Evolutionary conservation across 1,139 yeast species (phyloP), one percentile per base, ranked within the genome.

Genomic region (Pichia sp.): DNA sequence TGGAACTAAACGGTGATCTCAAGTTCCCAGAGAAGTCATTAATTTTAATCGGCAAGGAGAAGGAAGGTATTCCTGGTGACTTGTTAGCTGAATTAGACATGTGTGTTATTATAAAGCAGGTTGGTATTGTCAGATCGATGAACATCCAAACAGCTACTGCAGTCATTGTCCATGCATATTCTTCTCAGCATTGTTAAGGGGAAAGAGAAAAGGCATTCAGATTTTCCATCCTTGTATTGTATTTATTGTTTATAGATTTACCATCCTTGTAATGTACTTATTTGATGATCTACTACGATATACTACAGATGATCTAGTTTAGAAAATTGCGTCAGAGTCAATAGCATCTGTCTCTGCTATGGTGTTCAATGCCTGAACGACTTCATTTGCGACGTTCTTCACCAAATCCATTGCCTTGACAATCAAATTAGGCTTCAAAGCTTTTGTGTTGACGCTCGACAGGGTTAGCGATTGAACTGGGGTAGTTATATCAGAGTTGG

Each of bases 81-180:
- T 62, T 87, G 27, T 63, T 88, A 34, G 82, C 86, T 1, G 94
- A 84, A 53, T 64, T 88, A 25, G 96, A 88, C 55, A 65, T 79
- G 50, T 87, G 96, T 56, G 77, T 88, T 21, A 96, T 87, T 53
- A 88, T 88, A 51, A 84, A 86, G 53, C 97, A 88, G 55, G 82
- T 78, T 24, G 97, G 97, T 11, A 88, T 87, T 16, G 77, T 88
- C 31, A 69, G 97, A 48, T 85, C 95, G 3, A 87, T 88, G 97
- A 88, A 88, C 54, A 87, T 88, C 44, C 97, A 88, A 61, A 88
- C 97, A 1, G 97, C 96, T 1, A 80, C 96, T 1, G 96, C 97
- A 0, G 87, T 88, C 21, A 75, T 87, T 29, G 95, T 85, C 5
- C 94, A 88, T 56, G 93, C 96, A 0, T 88, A 88, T 53, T 77